Evolutionary conservation across 192 early-diverging fungal species (phyloP).

Genomic region (Podila clonocystis): DNA sequence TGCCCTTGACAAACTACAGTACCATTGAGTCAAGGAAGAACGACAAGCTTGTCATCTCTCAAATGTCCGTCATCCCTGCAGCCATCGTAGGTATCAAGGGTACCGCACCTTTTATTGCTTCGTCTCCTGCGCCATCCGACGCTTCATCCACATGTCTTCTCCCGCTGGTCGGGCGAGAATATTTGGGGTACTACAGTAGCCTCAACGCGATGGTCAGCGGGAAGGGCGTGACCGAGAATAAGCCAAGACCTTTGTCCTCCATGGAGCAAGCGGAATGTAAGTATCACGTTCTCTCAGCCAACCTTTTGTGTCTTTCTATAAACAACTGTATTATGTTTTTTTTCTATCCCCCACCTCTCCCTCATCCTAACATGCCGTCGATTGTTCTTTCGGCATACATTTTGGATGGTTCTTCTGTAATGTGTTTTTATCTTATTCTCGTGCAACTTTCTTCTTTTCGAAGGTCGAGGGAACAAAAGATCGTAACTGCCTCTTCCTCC

Average conservation of each 20-base stretch:
- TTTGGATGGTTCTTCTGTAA: no score
- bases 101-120: slow-evolving; percentile 1
- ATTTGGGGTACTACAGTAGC: slow-evolving; percentile 16
- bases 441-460: no score
- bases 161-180: slow-evolving; percentile 49
- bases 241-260: slow-evolving; percentile 33
- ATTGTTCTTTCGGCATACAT: no score
- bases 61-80: slow-evolving; percentile 29
- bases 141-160: slow-evolving; percentile 18
- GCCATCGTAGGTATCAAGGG: slow-evolving; percentile 29
- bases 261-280: slow-evolving; percentile 52
- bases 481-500: no score
- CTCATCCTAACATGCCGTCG: background rate
- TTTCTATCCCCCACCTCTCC: background rate
- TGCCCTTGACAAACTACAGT: background rate
- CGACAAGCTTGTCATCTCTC: background rate
- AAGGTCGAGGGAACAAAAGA: no score
- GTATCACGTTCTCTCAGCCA: background rate
- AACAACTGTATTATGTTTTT: background rate
- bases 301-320: background rate
- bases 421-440: no score
- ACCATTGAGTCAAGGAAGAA: background rate
- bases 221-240: background rate
- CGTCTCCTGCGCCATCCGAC: background rate
- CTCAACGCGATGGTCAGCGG: slow-evolving; percentile 11